Conservation (phyloP, 331 rosid species). For the Malus hybrid region DNA sequence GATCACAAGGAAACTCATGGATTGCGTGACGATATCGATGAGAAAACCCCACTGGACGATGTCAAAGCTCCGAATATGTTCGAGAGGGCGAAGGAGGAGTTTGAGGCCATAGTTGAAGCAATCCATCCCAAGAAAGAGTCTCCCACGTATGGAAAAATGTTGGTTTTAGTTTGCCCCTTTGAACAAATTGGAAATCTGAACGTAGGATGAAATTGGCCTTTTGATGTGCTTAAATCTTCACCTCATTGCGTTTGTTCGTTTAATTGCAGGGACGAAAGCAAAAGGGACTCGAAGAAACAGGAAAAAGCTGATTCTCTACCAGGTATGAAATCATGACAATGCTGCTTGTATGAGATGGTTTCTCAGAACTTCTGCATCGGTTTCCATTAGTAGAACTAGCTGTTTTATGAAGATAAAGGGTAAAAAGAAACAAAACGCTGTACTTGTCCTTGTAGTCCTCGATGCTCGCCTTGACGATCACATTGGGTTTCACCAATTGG, state of each 20-base stretch:
- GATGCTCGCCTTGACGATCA: constrained; percentile 64
- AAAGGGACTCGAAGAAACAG: constrained; percentile 20
- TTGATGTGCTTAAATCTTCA: background rate
- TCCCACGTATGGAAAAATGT: constrained; percentile 27
- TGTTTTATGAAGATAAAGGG: background rate
- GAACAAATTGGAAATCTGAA: background rate
- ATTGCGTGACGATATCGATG: constrained; percentile 26
- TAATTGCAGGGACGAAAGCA: constrained; percentile 20
- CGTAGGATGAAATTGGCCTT: background rate
- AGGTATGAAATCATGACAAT: constrained; percentile 28
- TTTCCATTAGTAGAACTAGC: background rate
- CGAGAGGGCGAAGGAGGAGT: constrained; percentile 65
- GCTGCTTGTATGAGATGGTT: background rate
- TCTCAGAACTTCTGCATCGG: background rate
- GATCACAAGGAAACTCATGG: constrained; percentile 52
- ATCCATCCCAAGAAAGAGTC: constrained; percentile 49
- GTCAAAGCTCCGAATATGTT: constrained; percentile 73
- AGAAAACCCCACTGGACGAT: constrained; percentile 36
- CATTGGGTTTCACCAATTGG: constrained; percentile 78
- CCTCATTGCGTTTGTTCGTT: background rate
- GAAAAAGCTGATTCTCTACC: constrained; percentile 24
- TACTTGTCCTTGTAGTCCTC: constrained; percentile 85
- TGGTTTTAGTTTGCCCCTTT: background rate
- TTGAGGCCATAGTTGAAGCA: constrained; percentile 51
- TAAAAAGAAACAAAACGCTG: constrained; percentile 46